These are phyloP conservation scores for Tetrahymena elliotti DNA, from an alignment of 73 alveolate species.

Conservation along the genomic window DNA sequence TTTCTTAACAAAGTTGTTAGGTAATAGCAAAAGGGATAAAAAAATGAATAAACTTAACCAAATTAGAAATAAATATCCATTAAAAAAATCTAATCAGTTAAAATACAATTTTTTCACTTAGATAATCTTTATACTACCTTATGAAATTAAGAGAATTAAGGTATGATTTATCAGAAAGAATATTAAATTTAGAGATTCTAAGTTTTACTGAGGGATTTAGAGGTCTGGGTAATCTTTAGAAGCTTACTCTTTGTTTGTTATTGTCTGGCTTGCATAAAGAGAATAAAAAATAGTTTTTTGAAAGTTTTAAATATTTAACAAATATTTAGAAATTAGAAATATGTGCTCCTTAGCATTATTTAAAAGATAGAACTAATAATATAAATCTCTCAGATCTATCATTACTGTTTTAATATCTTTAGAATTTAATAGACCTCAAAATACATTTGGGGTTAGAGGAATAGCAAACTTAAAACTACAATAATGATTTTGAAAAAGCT, in stretches of 20 bases:
- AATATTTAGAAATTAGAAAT: not conserved
- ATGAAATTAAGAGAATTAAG: not conserved
- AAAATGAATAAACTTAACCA: not conserved
- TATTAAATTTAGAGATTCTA: not conserved
- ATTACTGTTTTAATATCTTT: not conserved
- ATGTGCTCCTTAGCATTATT: not conserved
- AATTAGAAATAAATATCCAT: not conserved
- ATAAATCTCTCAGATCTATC: not conserved
- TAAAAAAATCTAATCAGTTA: not conserved
- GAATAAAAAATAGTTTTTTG: not conserved
- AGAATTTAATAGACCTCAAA: not conserved
- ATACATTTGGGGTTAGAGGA: not conserved
- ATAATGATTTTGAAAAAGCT: not conserved
- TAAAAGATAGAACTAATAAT: not conserved
- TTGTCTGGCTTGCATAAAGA: not conserved
- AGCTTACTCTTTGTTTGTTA: not conserved
- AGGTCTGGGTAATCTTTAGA: not conserved
- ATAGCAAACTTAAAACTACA: not conserved
- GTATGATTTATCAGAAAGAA: not conserved
- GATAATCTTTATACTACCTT: not conserved
- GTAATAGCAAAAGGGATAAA: not conserved
- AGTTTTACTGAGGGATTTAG: not conserved
- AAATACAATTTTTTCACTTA: not conserved
- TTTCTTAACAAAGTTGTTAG: not conserved
- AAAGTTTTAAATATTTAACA: not conserved